Evolutionary conservation across 2,329 filamentous ascomycete genomes (phyloP).

Genomic region (Penicillium sp.): DNA sequence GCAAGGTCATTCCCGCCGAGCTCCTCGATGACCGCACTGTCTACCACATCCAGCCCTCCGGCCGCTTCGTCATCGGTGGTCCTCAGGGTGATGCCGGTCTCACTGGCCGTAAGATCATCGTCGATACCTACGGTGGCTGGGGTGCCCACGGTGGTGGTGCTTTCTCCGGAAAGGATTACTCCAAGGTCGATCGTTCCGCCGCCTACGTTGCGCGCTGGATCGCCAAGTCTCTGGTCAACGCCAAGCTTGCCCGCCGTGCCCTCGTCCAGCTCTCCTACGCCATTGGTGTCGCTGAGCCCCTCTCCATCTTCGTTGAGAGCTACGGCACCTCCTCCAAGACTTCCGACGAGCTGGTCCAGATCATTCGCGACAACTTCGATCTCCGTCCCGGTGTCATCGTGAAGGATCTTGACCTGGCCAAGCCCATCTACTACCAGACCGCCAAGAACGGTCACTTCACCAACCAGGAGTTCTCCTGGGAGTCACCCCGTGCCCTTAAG

Average conservation of each 20-base stretch:
- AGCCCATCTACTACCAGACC: conserved; percentile 97
- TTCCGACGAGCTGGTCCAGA: conserved; percentile 90
- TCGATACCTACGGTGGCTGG: conserved; percentile 99
- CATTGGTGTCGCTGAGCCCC: conserved; percentile 96
- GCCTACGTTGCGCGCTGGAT: conserved; percentile 98
- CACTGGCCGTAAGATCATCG: conserved; percentile 98
- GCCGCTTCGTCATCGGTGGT: conserved; percentile 97
- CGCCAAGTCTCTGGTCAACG: conserved; percentile 92
- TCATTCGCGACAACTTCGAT: conserved; percentile 96
- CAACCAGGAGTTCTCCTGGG: conserved; percentile 97
- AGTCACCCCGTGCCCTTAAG: conserved; percentile 94
- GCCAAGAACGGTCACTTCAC: conserved; percentile 99
- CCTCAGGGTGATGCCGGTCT: conserved; percentile 98
- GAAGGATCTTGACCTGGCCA: conserved; percentile 89
- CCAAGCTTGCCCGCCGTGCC: conserved; percentile 84
- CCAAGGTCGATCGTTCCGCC: conserved; percentile 98
- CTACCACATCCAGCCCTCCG: conserved; percentile 99
- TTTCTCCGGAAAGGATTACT: conserved; percentile 99
- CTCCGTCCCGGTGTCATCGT: conserved; percentile 97
- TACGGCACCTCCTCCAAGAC: conserved; percentile 91
- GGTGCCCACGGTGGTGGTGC: conserved; percentile 99
- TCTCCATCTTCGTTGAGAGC: conserved; percentile 95
- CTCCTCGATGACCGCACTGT: conserved; percentile 90
- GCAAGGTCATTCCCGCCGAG: conserved; percentile 87
- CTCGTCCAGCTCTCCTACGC: conserved; percentile 99